These are phyloP conservation scores for Pelargonium myrrhifolium DNA, from an alignment of 441 rosid genomes.

Conservation along the genomic window DNA sequence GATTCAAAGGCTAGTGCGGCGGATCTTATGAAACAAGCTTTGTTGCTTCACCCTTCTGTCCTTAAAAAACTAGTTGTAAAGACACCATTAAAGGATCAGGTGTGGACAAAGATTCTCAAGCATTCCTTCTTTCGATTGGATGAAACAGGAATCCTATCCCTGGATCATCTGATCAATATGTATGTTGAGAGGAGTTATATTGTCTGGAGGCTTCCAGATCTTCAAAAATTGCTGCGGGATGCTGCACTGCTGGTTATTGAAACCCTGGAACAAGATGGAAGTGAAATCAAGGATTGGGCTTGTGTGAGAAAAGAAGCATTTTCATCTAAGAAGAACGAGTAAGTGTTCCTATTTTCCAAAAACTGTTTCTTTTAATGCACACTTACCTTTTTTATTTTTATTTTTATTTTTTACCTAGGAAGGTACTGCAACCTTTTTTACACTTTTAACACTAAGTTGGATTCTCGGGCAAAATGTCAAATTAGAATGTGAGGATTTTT, in stretches of 20 bases:
- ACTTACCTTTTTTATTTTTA: neutral
- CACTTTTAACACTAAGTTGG: neutral
- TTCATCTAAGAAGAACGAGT: slow-evolving; percentile 76
- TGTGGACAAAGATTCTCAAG: slow-evolving; percentile 59
- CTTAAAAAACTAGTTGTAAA: slow-evolving; percentile 64
- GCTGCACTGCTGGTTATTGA: slow-evolving; percentile 48
- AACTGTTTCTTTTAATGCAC: slow-evolving; percentile 6
- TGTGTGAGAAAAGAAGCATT: slow-evolving; percentile 74
- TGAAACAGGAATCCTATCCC: slow-evolving; percentile 53
- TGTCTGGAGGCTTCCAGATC: slow-evolving; percentile 84
- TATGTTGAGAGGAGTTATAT: slow-evolving; percentile 77
- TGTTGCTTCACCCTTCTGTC: slow-evolving; percentile 80
- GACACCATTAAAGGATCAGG: slow-evolving; percentile 77
- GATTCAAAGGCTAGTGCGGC: slow-evolving; percentile 45
- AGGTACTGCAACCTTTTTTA: neutral
- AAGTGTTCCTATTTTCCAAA: slow-evolving; percentile 26
- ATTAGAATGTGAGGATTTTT: neutral
- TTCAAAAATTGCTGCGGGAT: slow-evolving; percentile 58
- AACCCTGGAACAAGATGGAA: slow-evolving; percentile 43
- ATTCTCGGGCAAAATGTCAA: neutral
- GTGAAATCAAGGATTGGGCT: slow-evolving; percentile 66
- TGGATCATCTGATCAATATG: slow-evolving; percentile 72
- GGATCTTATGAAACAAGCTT: slow-evolving; percentile 81
- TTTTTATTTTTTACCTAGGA: neutral
- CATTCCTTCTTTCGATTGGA: slow-evolving; percentile 55